A percentile compares a stretch with the other conserved stretches of the same genome.
phyloP scores from a whole-genome alignment of 2,329 filamentous ascomycete species.

The Ceratocystis smalleyi region DNA sequence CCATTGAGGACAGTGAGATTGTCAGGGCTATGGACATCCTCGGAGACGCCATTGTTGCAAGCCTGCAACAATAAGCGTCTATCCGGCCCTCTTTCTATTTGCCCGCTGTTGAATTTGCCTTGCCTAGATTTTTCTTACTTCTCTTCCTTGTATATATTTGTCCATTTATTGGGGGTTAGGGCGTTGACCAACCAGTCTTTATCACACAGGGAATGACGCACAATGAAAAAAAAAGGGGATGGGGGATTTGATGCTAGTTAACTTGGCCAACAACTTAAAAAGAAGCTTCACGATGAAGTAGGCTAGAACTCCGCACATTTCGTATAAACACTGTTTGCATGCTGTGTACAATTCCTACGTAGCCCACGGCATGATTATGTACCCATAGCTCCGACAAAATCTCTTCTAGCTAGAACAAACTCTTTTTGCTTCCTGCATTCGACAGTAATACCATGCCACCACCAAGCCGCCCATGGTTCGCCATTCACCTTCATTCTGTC shows the following conservation, averaged over 20 bases:
- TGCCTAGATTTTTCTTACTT: background rate
- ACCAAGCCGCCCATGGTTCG: too few relatives aligned
- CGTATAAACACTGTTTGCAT: background rate
- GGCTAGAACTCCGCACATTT: background rate
- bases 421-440: background rate
- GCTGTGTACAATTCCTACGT: background rate
- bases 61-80: conserved; percentile 21
- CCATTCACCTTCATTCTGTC: conserved; percentile 10
- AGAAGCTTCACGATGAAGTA: background rate
- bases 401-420: background rate
- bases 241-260: background rate
- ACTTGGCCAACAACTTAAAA: background rate
- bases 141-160: conserved; percentile 8
- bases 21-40: conserved; percentile 60
- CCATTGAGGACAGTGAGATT: conserved; percentile 68
- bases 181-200: background rate
- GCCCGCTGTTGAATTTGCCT: background rate
- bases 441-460: background rate
- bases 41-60: conserved; percentile 44
- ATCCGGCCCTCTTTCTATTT: background rate
- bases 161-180: background rate
- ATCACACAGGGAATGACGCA: background rate
- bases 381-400: background rate
- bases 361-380: background rate
- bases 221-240: background rate